Conservation (phyloP, 148 eudicot species). For the Rheum nobile region DNA sequence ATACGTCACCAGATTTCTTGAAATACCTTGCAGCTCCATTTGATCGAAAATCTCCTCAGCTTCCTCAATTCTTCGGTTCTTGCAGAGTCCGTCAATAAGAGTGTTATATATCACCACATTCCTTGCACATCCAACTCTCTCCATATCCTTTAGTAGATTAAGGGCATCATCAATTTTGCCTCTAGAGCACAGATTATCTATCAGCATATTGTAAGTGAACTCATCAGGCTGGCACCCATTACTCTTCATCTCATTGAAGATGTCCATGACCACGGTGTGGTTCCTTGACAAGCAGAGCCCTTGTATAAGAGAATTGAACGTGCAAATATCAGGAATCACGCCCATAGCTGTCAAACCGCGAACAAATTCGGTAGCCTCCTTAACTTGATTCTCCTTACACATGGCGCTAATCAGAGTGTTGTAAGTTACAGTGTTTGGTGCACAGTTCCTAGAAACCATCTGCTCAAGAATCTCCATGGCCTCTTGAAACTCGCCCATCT, state of each 20-base stretch:
- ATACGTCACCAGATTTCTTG: conserved; percentile 64
- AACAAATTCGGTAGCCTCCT: conserved; percentile 70
- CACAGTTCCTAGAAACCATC: conserved; percentile 70
- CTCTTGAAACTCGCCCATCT: conserved; percentile 57
- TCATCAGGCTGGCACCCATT: conserved; percentile 89
- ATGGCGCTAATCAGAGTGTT: conserved; percentile 70
- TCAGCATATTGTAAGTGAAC: conserved; percentile 77
- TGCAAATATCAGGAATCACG: conserved; percentile 71
- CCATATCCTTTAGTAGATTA: conserved; percentile 76
- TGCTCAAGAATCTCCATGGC: conserved; percentile 76
- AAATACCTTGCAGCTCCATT: conserved; percentile 85
- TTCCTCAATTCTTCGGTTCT: conserved; percentile 64
- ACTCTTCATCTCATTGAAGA: conserved; percentile 66
- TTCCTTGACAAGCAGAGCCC: conserved; percentile 71
- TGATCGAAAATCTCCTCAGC: conserved; percentile 93
- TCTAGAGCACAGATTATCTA: conserved; percentile 64
- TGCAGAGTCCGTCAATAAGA: conserved; percentile 77
- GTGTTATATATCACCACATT: conserved; percentile 71
- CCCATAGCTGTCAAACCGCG: conserved; percentile 58
- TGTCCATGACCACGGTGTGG: conserved; percentile 46
- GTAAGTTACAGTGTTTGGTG: conserved; percentile 72
- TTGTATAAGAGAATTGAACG: conserved; percentile 88
- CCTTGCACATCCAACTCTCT: conserved; percentile 71
- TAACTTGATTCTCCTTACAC: conserved; percentile 80
- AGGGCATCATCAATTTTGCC: conserved; percentile 61